Conservation (phyloP, 768 basidiomycete genomes). For the Leccinum truebloodii region DNA sequence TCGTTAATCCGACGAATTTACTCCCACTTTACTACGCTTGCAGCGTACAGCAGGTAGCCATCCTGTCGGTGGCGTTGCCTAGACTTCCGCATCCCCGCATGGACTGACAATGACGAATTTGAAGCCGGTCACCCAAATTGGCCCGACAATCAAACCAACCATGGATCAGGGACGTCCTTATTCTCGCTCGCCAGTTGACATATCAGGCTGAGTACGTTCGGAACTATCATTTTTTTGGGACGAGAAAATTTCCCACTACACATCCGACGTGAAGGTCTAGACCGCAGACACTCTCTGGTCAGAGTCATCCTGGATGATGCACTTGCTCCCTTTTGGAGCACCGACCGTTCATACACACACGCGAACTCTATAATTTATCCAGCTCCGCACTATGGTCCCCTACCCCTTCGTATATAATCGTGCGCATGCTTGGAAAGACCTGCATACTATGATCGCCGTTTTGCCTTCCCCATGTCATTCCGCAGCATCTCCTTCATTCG, state of each 20-base stretch:
- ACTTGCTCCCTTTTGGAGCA: not conserved
- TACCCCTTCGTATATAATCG: slow-evolving; percentile 12
- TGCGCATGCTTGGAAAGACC: not conserved
- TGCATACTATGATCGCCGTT: not conserved
- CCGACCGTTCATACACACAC: not conserved
- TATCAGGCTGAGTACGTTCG: slow-evolving; percentile 2
- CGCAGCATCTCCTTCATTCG: not conserved
- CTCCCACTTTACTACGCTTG: not conserved
- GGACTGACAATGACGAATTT: not conserved
- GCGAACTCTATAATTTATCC: not conserved
- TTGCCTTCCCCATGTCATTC: slow-evolving; percentile 13
- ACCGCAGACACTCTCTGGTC: not conserved
- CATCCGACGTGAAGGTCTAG: slow-evolving; percentile 11
- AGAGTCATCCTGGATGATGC: not conserved
- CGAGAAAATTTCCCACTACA: not conserved
- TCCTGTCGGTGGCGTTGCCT: slow-evolving; percentile 5
- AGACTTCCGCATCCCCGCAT: slow-evolving; percentile 5
- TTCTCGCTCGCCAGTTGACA: not conserved
- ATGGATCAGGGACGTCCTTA: not conserved
- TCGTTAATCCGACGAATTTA: not conserved
- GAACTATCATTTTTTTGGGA: not conserved
- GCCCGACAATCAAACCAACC: not conserved
- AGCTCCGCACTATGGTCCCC: not conserved
- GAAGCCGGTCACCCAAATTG: not conserved
- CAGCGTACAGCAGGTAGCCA: slow-evolving; percentile 10